Evolutionary conservation across 208 protist genomes (phyloP), one percentile per base, ranked within the genome.

Genomic region (Leishmania amazonensis): DNA sequence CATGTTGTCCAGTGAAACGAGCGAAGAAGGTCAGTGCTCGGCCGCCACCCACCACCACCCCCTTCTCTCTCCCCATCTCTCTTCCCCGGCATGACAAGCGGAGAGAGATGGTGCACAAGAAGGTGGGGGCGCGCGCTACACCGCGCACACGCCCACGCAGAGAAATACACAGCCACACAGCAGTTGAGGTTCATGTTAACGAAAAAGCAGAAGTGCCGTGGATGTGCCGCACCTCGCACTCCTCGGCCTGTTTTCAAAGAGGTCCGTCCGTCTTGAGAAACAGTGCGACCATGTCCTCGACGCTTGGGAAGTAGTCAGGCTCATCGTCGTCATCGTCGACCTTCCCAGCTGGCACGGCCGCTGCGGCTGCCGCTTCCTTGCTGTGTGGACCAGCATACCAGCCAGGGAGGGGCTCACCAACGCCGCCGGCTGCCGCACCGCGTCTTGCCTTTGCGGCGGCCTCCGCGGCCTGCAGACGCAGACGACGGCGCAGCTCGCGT

Each of bases 241-340:
- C 24, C 5, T 6, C 35, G 15, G 3, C 21, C 67, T 72, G 3
- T 40, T 51, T 60, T 51, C 42, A 85, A 13, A 85, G 83, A 13
- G 83, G 83, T 7, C 84, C 84, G 19, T 87, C 84, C 28, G 80
- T 83, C 64, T 81, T 68, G 40, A 87, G 49, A 68, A 88, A 86
- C 45, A 88, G 64, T 31, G 80, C 24, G 28, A 88, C 76, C 76
- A 90, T 85, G 40, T 92, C 89, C 62, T 87, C 81, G 11, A 92
- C 81, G 19, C 84, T 87, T 7, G 86, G 89, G n/a, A 70, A 81
- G 58, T 75, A 57, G 8, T 65, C 42, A 19, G n/a, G 31, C 47
- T 72, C 77, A 35, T n/a, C 47, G 5, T 47, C 67, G 40, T 31
- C 49, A 7, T 15, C 51, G 21, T 54, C 24, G n/a, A 1, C 67